phyloP scores from a whole-genome alignment of 495 filamentous ascomycete genomes.

The Barbatosphaeria neglecta region DNA sequence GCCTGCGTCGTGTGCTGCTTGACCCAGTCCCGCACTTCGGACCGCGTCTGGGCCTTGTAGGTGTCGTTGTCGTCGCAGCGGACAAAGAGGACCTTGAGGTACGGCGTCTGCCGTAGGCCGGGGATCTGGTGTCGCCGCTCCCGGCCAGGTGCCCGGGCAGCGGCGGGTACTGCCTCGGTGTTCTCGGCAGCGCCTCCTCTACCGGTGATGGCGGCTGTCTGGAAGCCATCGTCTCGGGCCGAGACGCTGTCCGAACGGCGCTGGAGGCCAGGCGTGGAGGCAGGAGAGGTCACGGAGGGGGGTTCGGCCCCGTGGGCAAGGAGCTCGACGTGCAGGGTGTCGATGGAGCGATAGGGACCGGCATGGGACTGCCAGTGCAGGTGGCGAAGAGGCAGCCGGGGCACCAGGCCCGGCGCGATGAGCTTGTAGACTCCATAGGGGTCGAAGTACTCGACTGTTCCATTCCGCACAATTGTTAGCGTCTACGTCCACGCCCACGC shows the following conservation, averaged over 20 bases:
- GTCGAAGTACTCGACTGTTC: slow-evolving; percentile 66
- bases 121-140: slow-evolving; percentile 90
- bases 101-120: slow-evolving; percentile 83
- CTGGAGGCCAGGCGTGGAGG: slow-evolving; percentile 17
- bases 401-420: slow-evolving; percentile 61
- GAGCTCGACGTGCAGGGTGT: slow-evolving; percentile 81
- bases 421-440: slow-evolving; percentile 75
- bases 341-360: slow-evolving; percentile 82
- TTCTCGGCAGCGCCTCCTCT: slow-evolving; percentile 19
- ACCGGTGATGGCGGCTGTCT: slow-evolving; percentile 24
- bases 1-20: slow-evolving; percentile 53
- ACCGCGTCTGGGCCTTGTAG: slow-evolving; percentile 70
- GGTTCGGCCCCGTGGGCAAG: slow-evolving; percentile 40
- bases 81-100: slow-evolving; percentile 80
- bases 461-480: too few relatives aligned
- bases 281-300: slow-evolving; percentile 26
- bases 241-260: slow-evolving; percentile 28
- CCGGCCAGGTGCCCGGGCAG: slow-evolving; percentile 8
- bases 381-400: slow-evolving; percentile 78
- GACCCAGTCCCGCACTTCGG: slow-evolving; percentile 82
- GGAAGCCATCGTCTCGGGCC: slow-evolving; percentile 39
- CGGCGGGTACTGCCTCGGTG: slow-evolving; percentile 11
- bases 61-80: slow-evolving; percentile 89
- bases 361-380: slow-evolving; percentile 94
- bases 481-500: too few relatives aligned